Percentiles rank a stretch among this genome's conserved stretches.
phyloP scores from a whole-genome alignment of 2,329 filamentous ascomycete species.

The Colletotrichum filicis region DNA sequence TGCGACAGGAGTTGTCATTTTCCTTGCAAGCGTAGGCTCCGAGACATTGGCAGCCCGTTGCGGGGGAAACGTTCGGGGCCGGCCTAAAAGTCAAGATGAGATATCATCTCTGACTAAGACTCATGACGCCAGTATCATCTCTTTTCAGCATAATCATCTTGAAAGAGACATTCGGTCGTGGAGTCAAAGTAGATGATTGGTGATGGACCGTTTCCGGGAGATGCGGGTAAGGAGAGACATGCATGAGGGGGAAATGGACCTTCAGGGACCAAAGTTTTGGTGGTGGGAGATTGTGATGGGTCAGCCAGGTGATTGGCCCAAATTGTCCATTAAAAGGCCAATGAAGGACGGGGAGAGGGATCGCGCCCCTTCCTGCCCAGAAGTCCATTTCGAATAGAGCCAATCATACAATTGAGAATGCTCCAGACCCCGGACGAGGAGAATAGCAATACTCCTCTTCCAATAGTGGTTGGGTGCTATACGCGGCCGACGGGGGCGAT shows the following conservation, averaged over 20 bases:
- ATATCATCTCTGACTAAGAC: slow-evolving; percentile 20
- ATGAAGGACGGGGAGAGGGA: slow-evolving; percentile 38
- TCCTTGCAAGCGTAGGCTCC: not conserved
- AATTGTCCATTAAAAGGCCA: slow-evolving; percentile 28
- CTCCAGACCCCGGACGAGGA: not conserved
- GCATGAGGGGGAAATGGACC: slow-evolving; percentile 37
- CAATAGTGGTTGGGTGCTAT: slow-evolving; percentile 19
- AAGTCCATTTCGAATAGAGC: slow-evolving; percentile 17
- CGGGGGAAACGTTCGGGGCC: not conserved
- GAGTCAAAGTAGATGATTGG: slow-evolving; percentile 24
- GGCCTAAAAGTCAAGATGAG: slow-evolving; percentile 13
- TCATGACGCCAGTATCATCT: slow-evolving; percentile 13
- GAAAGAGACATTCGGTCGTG: slow-evolving; percentile 22
- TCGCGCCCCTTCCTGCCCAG: slow-evolving; percentile 23
- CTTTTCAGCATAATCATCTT: slow-evolving; percentile 3
- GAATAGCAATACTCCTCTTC: not conserved
- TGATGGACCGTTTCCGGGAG: slow-evolving; percentile 30
- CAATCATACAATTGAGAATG: slow-evolving; percentile 13
- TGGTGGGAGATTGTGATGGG: slow-evolving; percentile 23
- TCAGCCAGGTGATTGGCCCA: slow-evolving; percentile 31
- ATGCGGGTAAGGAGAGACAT: slow-evolving; percentile 46
- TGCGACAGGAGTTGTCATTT: slow-evolving; percentile 14
- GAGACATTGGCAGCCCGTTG: slow-evolving; percentile 6
- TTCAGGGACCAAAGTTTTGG: slow-evolving; percentile 8
- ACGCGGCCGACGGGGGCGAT: slow-evolving; percentile 7